A percentile compares a stretch with the other conserved stretches of the same genome.
phyloP scores from a whole-genome alignment of 2,329 filamentous ascomycete genomes.

The Beauveria brongniartii region DNA sequence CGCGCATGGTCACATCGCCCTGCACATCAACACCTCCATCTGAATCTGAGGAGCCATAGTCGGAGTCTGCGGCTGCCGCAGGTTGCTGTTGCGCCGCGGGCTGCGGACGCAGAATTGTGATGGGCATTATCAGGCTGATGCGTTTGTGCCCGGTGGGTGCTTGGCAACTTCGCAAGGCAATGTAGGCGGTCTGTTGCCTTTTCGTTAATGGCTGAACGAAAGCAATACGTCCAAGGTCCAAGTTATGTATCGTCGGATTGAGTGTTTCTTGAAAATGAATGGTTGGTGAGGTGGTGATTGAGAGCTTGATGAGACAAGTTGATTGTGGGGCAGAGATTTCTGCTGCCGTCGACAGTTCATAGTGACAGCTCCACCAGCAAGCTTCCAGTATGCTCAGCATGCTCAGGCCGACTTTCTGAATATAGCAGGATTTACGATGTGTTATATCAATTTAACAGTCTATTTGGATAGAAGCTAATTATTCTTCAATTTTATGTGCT shows the following conservation, averaged over 20 bases:
- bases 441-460: not conserved
- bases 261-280: not conserved
- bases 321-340: slow-evolving; percentile 7
- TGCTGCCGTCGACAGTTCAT: not conserved
- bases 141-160: not conserved
- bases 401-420: not conserved
- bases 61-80: slow-evolving; percentile 16
- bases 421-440: not conserved
- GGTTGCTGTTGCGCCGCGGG: slow-evolving; percentile 21
- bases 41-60: slow-evolving; percentile 27
- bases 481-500: too few relatives aligned
- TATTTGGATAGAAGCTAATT: not conserved
- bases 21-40: slow-evolving; percentile 39
- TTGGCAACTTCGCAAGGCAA: too few relatives aligned
- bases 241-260: not conserved
- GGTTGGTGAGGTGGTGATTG: not conserved
- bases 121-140: slow-evolving; percentile 30
- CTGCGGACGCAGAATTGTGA: slow-evolving; percentile 38
- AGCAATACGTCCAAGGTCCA: not conserved
- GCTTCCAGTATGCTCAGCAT: not conserved
- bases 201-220: not conserved
- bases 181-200: too few relatives aligned
- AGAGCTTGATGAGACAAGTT: slow-evolving; percentile 1
- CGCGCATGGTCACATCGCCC: slow-evolving; percentile 37
- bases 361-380: not conserved